Evolutionary conservation across 2,329 filamentous ascomycete species (phyloP).

Genomic region (Pseudofabraea citricarpa): DNA sequence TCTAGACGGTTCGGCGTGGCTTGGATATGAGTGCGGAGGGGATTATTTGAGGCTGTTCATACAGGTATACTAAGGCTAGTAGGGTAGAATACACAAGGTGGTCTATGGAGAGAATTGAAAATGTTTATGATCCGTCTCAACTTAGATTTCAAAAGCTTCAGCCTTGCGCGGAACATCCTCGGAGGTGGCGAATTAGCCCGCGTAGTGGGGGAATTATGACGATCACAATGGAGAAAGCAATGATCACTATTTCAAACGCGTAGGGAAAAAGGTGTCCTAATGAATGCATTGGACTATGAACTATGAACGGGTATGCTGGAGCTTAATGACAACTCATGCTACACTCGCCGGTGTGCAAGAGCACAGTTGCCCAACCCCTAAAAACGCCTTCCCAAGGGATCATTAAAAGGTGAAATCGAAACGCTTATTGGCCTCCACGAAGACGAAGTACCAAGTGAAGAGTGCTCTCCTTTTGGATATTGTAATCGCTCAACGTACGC

Average conservation of each 20-base stretch:
- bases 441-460: slow-evolving; percentile 67
- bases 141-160: too few species aligned
- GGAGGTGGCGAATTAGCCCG: background rate
- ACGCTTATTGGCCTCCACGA: slow-evolving; percentile 54
- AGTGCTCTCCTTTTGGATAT: slow-evolving; percentile 77
- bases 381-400: slow-evolving; percentile 19
- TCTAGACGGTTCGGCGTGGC: slow-evolving; percentile 12
- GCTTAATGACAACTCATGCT: slow-evolving; percentile 3
- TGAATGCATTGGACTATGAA: slow-evolving; percentile 11
- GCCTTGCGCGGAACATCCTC: background rate
- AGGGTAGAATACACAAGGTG: background rate
- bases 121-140: too few species aligned
- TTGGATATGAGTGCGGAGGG: background rate
- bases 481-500: slow-evolving; percentile 74
- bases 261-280: slow-evolving; percentile 4
- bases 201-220: background rate
- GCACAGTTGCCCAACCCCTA: slow-evolving; percentile 3
- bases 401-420: slow-evolving; percentile 4
- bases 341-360: slow-evolving; percentile 10
- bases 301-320: background rate
- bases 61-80: background rate
- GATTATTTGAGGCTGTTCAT: background rate
- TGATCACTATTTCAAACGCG: background rate
- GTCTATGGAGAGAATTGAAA: background rate
- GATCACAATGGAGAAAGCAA: background rate